Evolutionary conservation across 257 asterid species (phyloP), one percentile per base, ranked within the genome.

Genomic region (Primulina eburnea): DNA sequence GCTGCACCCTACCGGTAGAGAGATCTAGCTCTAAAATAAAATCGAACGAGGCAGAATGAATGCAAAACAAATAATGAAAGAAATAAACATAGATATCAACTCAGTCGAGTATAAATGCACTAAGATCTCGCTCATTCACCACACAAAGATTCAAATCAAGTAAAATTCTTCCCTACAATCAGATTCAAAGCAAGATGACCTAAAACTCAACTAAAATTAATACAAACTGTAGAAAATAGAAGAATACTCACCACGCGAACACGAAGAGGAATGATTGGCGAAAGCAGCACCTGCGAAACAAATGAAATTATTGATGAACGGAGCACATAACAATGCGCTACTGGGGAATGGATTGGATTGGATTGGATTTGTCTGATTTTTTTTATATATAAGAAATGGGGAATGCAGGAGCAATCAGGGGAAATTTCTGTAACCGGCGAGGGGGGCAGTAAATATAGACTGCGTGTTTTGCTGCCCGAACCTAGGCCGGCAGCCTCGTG

Each of bases 361-460:
- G 24, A 37, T 11, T 14, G 16, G 33, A 67, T n/a, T n/a, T n/a
- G n/a, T n/a, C n/a, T n/a, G n/a, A n/a, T 60, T 47, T 16, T 64
- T 21, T 16, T 64, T 21, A 20, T 21, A 21, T 21, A 35, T 8
- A 14, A 28, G 3, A 43, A 40, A 1, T 1, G 60, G 65, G 17
- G 69, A 60, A 70, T 16, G 50, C 4, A 56, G 60, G n/a, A 60
- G 66, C 59, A 58, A 32, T 43, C 60, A 4, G 10, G 73, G 21
- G 68, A 59, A 74, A 4, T 63, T 38, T 64, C 24, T 65, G 84
- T 74, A 84, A 84, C 87, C 88, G 87, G 86, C 79, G 81, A 66
- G 76, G 24, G 76, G 35, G 67, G 63, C 64, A 75, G 80, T 43
- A 64, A 71, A 74, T 67, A 34, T 69, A 65, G 88, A 68, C 86